phyloP scores from a whole-genome alignment of 2,329 filamentous ascomycete species.

The Paraconiothyrium sp. region DNA sequence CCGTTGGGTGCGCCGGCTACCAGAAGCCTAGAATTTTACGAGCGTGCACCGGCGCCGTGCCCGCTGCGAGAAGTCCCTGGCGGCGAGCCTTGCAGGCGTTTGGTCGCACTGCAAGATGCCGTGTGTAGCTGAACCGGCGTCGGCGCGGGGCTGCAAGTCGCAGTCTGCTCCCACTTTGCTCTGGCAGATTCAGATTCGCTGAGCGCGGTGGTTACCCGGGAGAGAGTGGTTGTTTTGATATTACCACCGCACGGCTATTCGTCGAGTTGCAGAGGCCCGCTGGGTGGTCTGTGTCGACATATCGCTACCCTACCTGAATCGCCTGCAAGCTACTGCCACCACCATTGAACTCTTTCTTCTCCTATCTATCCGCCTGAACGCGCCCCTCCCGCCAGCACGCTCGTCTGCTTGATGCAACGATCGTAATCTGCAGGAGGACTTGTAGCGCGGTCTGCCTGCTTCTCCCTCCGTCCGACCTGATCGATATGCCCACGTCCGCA shows the following conservation, averaged over 20 bases:
- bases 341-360: slow-evolving; percentile 13
- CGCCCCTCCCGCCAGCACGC: slow-evolving; percentile 7
- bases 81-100: slow-evolving; percentile 18
- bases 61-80: slow-evolving; percentile 11
- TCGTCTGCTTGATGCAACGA: slow-evolving; percentile 25
- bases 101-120: slow-evolving; percentile 17
- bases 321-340: slow-evolving; percentile 18
- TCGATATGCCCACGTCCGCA: slow-evolving; percentile 36
- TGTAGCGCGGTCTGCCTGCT: slow-evolving; percentile 19
- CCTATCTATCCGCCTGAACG: slow-evolving; percentile 7
- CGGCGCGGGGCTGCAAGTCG: slow-evolving; percentile 11
- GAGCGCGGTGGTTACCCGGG: slow-evolving; percentile 23
- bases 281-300: slow-evolving; percentile 23
- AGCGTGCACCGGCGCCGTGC: slow-evolving; percentile 12
- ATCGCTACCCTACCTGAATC: slow-evolving; percentile 17
- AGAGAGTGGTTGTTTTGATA: slow-evolving; percentile 30
- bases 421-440: slow-evolving; percentile 15
- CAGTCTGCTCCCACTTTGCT: not conserved
- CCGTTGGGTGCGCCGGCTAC: not conserved
- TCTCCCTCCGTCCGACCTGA: slow-evolving; percentile 22
- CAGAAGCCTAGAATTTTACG: slow-evolving; percentile 2
- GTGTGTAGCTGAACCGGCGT: slow-evolving; percentile 16
- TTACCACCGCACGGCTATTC: slow-evolving; percentile 21
- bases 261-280: slow-evolving; percentile 19
- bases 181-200: slow-evolving; percentile 13